Percentiles rank a stretch among this genome's conserved stretches.
These are phyloP conservation scores for Mycena sp. DNA, from an alignment of 1,284 basidiomycete species.

Conservation along the genomic window DNA sequence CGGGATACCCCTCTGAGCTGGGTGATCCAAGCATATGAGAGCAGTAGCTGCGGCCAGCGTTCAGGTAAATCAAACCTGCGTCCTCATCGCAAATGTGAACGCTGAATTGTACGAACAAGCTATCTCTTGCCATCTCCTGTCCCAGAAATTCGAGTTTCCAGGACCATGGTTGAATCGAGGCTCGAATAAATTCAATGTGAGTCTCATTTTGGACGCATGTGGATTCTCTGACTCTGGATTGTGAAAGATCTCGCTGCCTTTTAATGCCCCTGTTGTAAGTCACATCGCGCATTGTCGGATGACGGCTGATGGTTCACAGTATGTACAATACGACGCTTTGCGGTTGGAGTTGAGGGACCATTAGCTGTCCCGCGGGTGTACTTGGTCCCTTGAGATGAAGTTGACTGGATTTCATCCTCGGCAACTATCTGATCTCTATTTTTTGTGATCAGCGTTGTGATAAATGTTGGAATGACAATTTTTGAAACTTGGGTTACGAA, in stretches of 20 bases:
- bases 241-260: constrained; percentile 23
- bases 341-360: constrained; percentile 19
- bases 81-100: background rate
- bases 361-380: too few relatives aligned
- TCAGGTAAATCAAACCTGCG: constrained; percentile 6
- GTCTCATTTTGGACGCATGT: background rate
- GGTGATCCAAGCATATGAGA: constrained; percentile 23
- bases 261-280: constrained; percentile 26
- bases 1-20: constrained; percentile 11
- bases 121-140: constrained; percentile 28
- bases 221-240: background rate
- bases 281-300: background rate
- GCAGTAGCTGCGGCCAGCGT: constrained; percentile 25
- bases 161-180: constrained; percentile 23
- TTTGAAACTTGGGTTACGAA: too few relatives aligned
- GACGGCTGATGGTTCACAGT: constrained; percentile 2
- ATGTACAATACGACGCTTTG: constrained; percentile 28
- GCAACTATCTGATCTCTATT: too few relatives aligned
- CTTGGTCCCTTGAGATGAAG: too few relatives aligned
- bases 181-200: constrained; percentile 23
- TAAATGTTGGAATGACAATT: too few relatives aligned
- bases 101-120: constrained; percentile 7
- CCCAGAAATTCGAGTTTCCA: constrained; percentile 22
- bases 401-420: too few relatives aligned
- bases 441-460: too few relatives aligned